Evolutionary conservation across 306 rosid species (phyloP), one percentile per base, ranked within the genome.

Genomic region (Trifolium fragiferum): DNA sequence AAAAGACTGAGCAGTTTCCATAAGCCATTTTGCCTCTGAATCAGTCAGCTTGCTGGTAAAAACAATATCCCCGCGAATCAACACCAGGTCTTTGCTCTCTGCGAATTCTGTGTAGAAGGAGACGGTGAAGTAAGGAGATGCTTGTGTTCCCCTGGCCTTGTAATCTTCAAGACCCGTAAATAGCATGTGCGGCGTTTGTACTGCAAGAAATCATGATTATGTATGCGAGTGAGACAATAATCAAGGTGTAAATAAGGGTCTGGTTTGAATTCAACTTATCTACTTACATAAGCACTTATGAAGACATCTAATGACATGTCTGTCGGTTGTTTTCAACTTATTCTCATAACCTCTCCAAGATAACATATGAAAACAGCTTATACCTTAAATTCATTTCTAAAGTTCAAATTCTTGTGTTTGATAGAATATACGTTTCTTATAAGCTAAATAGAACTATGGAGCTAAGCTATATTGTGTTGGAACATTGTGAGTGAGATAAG

Each of bases 81-180:
- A 90, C 68, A 91, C 96, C 81, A 91, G 43, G 73, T 87, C 96
- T 91, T 91, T 94, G 86, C 80, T 90, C 74, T 87, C 92, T 25
- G 95, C 95, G 76, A 94, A 94, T 86, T 94, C 96, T 41, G 86
- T 87, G 82, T 91, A 90, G 79, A 77, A 92, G 27, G 95, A 57
- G 32, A 87, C 76, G 11, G 93, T 82, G 32, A 86, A 80, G 87
- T 94, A 92, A 40, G 99, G 98, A 76, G 95, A 25, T 67, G 97
- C 93, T 81, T 94, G 95, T 75, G 93, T 92, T 86, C 99, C 97
- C 66, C 89, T 86, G 40, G 95, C 96, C 83, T 92, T 94, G 82
- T 92, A 94, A 89, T 92, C 96, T 84, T 92, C 96, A 81, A 93
- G 92, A 59, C 97, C 93, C 0, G 98, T 90, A 86, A 91, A 83